A percentile compares a stretch with the other conserved stretches of the same genome.
These are phyloP conservation scores for Septoria petroselini DNA, from an alignment of 2,329 filamentous ascomycete species.

Conservation along the genomic window DNA sequence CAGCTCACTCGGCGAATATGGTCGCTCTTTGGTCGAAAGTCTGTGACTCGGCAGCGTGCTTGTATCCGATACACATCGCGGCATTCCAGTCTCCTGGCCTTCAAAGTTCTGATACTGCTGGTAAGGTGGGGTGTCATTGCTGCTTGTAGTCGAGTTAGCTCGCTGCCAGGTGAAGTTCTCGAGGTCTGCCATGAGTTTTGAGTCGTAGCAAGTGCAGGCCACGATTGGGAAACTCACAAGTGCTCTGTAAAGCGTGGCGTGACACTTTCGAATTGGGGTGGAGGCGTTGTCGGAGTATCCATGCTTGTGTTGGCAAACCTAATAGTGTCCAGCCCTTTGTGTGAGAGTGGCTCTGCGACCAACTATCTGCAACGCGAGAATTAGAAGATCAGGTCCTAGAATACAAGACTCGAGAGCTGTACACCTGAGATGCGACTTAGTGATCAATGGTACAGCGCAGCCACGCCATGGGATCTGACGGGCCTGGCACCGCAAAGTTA, in stretches of 20 bases:
- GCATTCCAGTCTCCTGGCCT: constrained; percentile 20
- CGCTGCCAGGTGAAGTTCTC: background rate
- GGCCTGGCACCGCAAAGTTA: no score
- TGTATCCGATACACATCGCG: constrained; percentile 20
- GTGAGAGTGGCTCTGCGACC: no score
- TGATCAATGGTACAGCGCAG: background rate
- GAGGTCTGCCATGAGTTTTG: background rate
- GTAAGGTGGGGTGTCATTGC: constrained; percentile 31
- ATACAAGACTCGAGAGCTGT: no score
- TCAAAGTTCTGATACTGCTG: constrained; percentile 26
- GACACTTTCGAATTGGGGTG: constrained; percentile 20
- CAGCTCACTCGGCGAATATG: constrained; percentile 28
- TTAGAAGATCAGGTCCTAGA: no score
- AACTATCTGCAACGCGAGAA: no score
- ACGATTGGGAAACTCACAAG: constrained; percentile 25
- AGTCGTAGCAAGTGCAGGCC: background rate
- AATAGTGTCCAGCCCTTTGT: no score
- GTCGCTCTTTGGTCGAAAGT: constrained; percentile 27
- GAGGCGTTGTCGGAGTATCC: constrained; percentile 16
- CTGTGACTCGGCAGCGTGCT: constrained; percentile 8
- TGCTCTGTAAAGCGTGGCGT: constrained; percentile 32
- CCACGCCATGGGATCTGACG: no score
- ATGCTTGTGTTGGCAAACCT: constrained; percentile 8
- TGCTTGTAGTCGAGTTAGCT: constrained; percentile 6
- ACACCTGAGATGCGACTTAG: background rate